These are phyloP conservation scores for Emergomyces orientalis DNA, from an alignment of 2,329 filamentous ascomycete species.

Conservation along the genomic window DNA sequence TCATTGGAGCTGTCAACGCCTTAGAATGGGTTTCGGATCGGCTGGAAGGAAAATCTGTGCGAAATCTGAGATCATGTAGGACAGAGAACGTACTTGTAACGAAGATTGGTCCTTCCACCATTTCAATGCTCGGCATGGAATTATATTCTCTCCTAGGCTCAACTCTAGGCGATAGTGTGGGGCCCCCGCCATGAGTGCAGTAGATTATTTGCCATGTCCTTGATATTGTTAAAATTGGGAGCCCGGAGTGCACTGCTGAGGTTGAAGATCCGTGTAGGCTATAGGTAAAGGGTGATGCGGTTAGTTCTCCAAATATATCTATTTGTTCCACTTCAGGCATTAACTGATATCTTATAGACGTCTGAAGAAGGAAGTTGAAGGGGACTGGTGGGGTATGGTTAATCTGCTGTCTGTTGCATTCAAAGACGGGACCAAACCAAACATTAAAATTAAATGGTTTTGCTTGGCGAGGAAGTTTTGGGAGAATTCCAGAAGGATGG, in stretches of 20 bases:
- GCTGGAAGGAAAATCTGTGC: neutral
- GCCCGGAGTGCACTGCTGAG: neutral
- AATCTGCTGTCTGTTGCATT: too few relatives aligned
- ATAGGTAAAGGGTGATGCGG: neutral
- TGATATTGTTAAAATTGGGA: neutral
- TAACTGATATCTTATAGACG: neutral
- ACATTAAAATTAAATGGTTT: too few relatives aligned
- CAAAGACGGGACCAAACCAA: too few relatives aligned
- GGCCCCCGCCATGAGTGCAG: neutral
- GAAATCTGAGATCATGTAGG: neutral
- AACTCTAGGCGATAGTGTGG: neutral
- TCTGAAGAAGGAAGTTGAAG: neutral
- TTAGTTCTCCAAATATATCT: neutral
- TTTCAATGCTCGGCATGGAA: neutral
- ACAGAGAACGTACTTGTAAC: neutral
- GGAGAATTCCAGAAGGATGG: too few relatives aligned
- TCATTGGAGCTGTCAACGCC: slow-evolving; percentile 27
- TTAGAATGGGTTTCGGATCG: slow-evolving; percentile 24
- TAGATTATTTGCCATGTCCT: neutral
- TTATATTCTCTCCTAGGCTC: neutral
- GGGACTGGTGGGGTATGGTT: neutral
- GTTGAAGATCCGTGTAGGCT: neutral
- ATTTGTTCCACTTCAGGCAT: neutral
- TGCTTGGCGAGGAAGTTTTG: too few relatives aligned
- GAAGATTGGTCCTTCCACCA: neutral